Conservation (phyloP, 73 alveolate species). For the Tetrahymena elliotti region DNA sequence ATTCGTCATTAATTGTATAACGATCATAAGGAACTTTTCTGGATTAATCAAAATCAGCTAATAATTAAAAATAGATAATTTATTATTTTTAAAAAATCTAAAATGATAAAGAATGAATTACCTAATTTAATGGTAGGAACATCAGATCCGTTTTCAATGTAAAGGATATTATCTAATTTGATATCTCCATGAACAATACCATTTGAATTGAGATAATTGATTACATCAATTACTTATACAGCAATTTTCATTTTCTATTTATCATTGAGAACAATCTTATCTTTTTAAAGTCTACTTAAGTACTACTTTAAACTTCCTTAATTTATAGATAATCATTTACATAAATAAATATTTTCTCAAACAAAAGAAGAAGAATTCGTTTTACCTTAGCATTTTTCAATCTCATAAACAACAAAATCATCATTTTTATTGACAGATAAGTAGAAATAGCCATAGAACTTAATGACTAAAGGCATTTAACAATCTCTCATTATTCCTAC, state of each 20-base stretch:
- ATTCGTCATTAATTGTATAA: not conserved
- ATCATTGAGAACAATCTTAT: not conserved
- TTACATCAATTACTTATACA: not conserved
- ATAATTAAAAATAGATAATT: too few species aligned
- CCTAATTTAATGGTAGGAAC: not conserved
- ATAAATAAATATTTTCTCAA: too few species aligned
- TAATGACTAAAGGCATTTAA: not conserved
- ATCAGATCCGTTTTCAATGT: not conserved
- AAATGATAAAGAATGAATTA: too few species aligned
- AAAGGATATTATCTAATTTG: not conserved
- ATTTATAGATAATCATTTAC: too few species aligned
- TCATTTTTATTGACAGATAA: not conserved
- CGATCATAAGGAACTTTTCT: not conserved
- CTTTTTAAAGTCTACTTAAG: not conserved
- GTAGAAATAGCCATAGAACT: not conserved
- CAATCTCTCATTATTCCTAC: too few species aligned
- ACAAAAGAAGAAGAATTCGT: too few species aligned
- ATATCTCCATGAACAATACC: not conserved
- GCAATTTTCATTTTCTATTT: not conserved
- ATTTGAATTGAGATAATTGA: not conserved
- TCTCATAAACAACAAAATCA: not conserved
- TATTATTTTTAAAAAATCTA: too few species aligned
- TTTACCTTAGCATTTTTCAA: not conserved
- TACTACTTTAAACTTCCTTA: not conserved
- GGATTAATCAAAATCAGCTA: not conserved